A percentile compares a stretch with the other conserved stretches of the same genome.
These are phyloP conservation scores for Cladosporium colombiae DNA, from an alignment of 2,329 filamentous ascomycete species.

Conservation along the genomic window DNA sequence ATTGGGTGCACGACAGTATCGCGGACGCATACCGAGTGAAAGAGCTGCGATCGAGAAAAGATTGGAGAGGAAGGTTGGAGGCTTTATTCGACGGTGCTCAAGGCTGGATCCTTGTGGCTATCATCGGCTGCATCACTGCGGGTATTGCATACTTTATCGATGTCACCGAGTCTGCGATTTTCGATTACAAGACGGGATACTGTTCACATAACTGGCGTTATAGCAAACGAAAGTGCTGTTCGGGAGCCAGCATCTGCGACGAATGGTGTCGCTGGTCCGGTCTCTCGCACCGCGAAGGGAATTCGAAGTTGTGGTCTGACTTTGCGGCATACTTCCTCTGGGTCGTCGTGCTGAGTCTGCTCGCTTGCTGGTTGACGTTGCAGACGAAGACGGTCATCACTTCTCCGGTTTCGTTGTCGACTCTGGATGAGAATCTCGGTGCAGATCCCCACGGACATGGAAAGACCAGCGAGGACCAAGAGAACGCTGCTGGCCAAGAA, in stretches of 20 bases:
- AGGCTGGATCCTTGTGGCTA: conserved; percentile 89
- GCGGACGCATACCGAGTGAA: conserved; percentile 90
- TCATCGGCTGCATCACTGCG: conserved; percentile 85
- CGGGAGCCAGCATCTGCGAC: conserved; percentile 55
- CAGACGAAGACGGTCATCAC: conserved; percentile 93
- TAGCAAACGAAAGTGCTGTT: conserved; percentile 69
- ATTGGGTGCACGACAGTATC: conserved; percentile 98
- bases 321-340: conserved; percentile 73
- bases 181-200: conserved; percentile 89
- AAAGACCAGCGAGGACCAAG: conserved; percentile 40
- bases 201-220: conserved; percentile 71
- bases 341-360: conserved; percentile 67
- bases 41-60: conserved; percentile 75
- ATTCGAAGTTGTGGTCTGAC: conserved; percentile 65
- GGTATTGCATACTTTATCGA: conserved; percentile 86
- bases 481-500: conserved; percentile 42
- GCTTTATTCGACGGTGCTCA: conserved; percentile 83
- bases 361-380: conserved; percentile 78
- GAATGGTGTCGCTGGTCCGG: conserved; percentile 68
- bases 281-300: conserved; percentile 51
- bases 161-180: conserved; percentile 79
- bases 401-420: conserved; percentile 81
- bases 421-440: conserved; percentile 87
- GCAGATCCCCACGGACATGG: conserved; percentile 58
- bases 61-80: conserved; percentile 76